Evolutionary conservation across 345 rosid species (phyloP), one percentile per base, ranked within the genome.

Genomic region (Linum trigynum): DNA sequence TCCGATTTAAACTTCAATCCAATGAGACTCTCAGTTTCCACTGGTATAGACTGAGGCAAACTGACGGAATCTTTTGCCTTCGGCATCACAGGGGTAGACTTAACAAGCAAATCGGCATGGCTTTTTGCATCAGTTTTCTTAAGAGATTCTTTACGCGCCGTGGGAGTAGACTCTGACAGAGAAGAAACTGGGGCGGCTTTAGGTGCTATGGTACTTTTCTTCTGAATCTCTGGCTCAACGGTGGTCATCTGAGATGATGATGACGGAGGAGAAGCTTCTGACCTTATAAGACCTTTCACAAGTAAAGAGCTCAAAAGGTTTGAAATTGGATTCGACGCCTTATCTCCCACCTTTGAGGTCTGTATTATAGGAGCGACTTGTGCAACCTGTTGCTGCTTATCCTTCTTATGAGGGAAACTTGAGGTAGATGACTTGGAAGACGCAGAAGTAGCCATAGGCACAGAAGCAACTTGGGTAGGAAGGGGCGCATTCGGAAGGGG

Each of bases 271-370:
- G 32, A 38, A 42, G 81, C 67, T 65, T 80, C 85, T 0, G 76
- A 67, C 77, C 85, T 86, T 17, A 94, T 92, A 80, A 90, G 71
- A 67, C 99, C 97, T 82, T 87, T 90, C 15, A 95, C 83, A 74
- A 87, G 91, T 70, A 94, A 83, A n/a, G 97, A 78, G 85, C 91
- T 85, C 80, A 94, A 80, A 74, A 94, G 95, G 69, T 67, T 79
- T 8, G 96, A 84, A 65, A 94, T 68, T 53, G 96, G 97, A 77
- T 79, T 84, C 17, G 80, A 39, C 75, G 76, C 70, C 75, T 83
- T 81, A 71, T 67, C 76, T 53, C 67, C 82, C 58, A 60, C 78
- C 69, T 73, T 67, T 39, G 87, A 67, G 70, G 81, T 65, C 69
- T 79, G 73, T 61, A 65, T 61, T 32, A 83, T 64, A 38, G 78